These are phyloP conservation scores for Phialophora expanda DNA, from an alignment of 2,329 filamentous ascomycete genomes.

Conservation along the genomic window DNA sequence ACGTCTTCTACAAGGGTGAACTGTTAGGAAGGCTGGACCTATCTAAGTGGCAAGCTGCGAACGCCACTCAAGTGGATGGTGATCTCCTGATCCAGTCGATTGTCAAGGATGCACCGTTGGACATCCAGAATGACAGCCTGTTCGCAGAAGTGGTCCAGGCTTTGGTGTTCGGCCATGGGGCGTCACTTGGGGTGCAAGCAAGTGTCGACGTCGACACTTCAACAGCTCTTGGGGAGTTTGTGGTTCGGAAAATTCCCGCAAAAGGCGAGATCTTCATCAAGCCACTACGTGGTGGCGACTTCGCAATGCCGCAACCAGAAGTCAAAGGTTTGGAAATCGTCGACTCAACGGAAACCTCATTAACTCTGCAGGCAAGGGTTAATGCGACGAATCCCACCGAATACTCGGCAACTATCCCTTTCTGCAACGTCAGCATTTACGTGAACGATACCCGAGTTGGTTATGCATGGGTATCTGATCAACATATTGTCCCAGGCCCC, in stretches of 20 bases:
- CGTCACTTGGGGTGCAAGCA: conserved; percentile 77
- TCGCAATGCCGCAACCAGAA: conserved; percentile 60
- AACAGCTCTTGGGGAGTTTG: conserved; percentile 80
- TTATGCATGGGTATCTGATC: conserved; percentile 67
- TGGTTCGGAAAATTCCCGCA: conserved; percentile 80
- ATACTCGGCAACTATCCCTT: conserved; percentile 83
- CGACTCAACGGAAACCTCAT: conserved; percentile 71
- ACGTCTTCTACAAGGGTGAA: conserved; percentile 77
- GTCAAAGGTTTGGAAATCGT: conserved; percentile 74
- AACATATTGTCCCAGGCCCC: conserved; percentile 71
- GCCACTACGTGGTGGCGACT: conserved; percentile 60
- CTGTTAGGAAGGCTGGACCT: conserved; percentile 84
- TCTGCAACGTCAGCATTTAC: conserved; percentile 74
- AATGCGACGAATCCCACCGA: conserved; percentile 90
- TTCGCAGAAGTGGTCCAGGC: conserved; percentile 81
- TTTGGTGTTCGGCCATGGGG: conserved; percentile 72
- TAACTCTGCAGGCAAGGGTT: conserved; percentile 72
- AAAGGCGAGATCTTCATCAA: conserved; percentile 88
- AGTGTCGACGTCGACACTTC: conserved; percentile 80
- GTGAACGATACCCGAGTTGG: conserved; percentile 77
- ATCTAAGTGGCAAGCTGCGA: conserved; percentile 80
- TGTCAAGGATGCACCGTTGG: conserved; percentile 78
- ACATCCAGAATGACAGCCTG: conserved; percentile 78
- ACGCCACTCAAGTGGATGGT: conserved; percentile 71
- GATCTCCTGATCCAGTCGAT: conserved; percentile 74